Evolutionary conservation across 139 green algal genomes (phyloP).

Genomic region (Desmodesmus armatus): DNA sequence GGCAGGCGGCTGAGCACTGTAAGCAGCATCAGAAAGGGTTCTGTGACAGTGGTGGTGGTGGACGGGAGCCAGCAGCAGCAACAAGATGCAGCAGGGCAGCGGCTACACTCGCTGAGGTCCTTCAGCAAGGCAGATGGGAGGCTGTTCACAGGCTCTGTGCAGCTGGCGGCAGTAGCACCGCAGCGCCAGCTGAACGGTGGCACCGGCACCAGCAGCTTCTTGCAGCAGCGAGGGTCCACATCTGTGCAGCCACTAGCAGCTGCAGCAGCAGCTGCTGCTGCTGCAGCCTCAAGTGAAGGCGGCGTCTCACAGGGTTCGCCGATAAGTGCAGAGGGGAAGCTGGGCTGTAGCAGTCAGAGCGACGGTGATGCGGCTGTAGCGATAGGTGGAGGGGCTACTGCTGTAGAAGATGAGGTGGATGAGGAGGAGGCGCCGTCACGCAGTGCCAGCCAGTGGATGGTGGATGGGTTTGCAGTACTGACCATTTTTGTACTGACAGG

Average conservation of each 20-base stretch:
- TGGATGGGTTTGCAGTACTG: background rate
- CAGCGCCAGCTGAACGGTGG: background rate
- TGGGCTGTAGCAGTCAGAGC: too few species aligned
- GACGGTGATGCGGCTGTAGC: too few species aligned
- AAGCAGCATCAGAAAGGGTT: constrained; percentile 61
- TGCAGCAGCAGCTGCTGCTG: background rate
- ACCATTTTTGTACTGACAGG: constrained; percentile 13
- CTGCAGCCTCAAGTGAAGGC: too few species aligned
- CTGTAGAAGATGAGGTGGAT: too few species aligned
- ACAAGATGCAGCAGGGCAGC: constrained; percentile 35
- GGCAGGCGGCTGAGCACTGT: background rate
- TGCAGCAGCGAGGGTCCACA: constrained; percentile 68
- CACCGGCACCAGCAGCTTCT: constrained; percentile 28
- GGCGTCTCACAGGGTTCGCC: too few species aligned
- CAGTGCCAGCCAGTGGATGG: too few species aligned
- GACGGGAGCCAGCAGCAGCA: constrained; percentile 39
- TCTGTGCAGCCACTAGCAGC: constrained; percentile 35
- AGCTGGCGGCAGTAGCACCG: background rate
- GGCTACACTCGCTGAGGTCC: background rate
- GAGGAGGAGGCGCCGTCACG: too few species aligned
- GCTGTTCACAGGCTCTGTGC: background rate
- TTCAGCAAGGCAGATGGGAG: background rate
- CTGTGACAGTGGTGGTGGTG: constrained; percentile 59
- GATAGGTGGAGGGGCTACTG: too few species aligned
- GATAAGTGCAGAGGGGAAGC: too few species aligned